Conservation (phyloP, 306 rosid genomes). For the Cucurbita pepo region DNA sequence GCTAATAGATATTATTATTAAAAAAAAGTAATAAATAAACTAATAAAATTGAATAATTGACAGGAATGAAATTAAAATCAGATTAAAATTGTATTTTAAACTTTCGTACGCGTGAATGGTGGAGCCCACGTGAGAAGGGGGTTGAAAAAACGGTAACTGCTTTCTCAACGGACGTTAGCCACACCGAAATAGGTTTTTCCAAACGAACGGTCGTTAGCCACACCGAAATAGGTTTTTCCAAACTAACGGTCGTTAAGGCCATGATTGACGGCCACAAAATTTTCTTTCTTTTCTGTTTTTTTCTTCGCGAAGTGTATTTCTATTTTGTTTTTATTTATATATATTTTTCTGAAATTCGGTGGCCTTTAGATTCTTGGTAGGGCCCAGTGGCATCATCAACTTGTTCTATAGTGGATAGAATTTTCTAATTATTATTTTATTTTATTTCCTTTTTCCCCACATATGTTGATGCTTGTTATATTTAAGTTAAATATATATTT, state of each 20-base stretch:
- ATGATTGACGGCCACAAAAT: slow-evolving; percentile 19
- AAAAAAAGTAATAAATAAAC: no score
- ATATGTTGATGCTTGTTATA: no score
- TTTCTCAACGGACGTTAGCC: slow-evolving; percentile 17
- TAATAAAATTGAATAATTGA: no score
- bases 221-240: slow-evolving; percentile 4
- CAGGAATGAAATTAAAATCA: no score
- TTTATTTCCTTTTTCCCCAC: neutral
- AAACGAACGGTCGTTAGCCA: slow-evolving; percentile 18
- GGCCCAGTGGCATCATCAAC: neutral
- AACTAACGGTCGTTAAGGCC: slow-evolving; percentile 7
- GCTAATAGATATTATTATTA: no score
- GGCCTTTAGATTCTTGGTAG: neutral
- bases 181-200: slow-evolving; percentile 8
- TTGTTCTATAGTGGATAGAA: neutral
- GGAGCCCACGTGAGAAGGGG: slow-evolving; percentile 5
- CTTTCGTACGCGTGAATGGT: slow-evolving; percentile 9
- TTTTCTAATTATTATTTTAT: neutral
- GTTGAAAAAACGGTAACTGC: slow-evolving; percentile 4
- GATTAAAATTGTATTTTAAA: neutral
- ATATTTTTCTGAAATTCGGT: neutral
- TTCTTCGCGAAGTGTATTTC: neutral
- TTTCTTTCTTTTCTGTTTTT: neutral
- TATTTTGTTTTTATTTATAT: neutral
- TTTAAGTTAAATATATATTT: no score